phyloP scores from a whole-genome alignment of 2,329 filamentous ascomycete species.

The Pyrenochaeta sp. region DNA sequence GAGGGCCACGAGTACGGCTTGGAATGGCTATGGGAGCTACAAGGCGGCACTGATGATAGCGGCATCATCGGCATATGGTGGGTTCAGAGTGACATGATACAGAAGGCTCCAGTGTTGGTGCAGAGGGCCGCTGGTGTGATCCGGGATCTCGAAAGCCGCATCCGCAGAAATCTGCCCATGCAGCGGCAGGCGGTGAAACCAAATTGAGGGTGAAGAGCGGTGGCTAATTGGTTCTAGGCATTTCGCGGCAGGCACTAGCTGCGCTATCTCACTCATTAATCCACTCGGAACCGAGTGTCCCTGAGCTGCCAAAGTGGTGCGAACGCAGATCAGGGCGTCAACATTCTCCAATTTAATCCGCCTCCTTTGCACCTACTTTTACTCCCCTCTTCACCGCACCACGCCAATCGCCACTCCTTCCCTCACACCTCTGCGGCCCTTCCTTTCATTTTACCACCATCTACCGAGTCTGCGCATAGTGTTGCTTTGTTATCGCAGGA shows the following conservation, averaged over 20 bases:
- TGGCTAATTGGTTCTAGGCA: constrained; percentile 19
- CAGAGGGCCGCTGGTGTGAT: constrained; percentile 21
- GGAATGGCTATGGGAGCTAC: neutral
- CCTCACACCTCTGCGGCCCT: constrained; percentile 23
- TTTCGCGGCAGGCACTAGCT: constrained; percentile 26
- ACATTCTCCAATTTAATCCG: constrained; percentile 41
- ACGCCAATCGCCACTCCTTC: constrained; percentile 14
- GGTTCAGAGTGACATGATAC: constrained; percentile 34
- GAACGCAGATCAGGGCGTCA: constrained; percentile 32
- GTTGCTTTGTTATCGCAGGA: constrained; percentile 20
- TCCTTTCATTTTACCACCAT: constrained; percentile 15
- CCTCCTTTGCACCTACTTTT: constrained; percentile 33
- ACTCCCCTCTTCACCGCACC: constrained; percentile 27
- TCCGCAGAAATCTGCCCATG: constrained; percentile 30
- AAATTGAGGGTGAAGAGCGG: constrained; percentile 11
- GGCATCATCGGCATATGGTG: constrained; percentile 24
- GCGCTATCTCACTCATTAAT: constrained; percentile 6
- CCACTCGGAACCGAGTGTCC: constrained; percentile 28
- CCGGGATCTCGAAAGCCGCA: constrained; percentile 23
- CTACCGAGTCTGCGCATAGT: neutral
- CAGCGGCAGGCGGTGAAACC: constrained; percentile 28
- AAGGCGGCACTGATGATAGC: constrained; percentile 2
- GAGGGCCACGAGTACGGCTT: neutral
- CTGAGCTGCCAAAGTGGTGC: constrained; percentile 41
- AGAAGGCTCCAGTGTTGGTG: constrained; percentile 5